Conservation (phyloP, 2,329 filamentous ascomycete genomes). For the Talaromyces albobiverticillius region DNA sequence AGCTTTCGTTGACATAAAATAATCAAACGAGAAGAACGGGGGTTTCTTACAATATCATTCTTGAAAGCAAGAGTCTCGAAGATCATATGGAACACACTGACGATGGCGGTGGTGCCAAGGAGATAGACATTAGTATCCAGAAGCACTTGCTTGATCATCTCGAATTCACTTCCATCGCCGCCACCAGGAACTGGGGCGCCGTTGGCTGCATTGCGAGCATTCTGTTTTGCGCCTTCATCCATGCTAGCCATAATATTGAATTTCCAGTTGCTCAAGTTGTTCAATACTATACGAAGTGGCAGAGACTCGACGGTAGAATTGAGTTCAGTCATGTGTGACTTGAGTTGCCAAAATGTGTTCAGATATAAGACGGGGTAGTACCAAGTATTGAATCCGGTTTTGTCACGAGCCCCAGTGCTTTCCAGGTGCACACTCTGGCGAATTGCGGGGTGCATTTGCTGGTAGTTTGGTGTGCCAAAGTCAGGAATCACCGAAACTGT, state of each 20-base stretch:
- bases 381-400: conserved; percentile 83
- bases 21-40: neutral
- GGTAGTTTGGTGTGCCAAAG: conserved; percentile 66
- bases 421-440: conserved; percentile 79
- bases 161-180: conserved; percentile 88
- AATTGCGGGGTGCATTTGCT: conserved; percentile 67
- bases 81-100: conserved; percentile 86
- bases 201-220: conserved; percentile 71
- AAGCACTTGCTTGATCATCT: conserved; percentile 94
- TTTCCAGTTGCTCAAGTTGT: conserved; percentile 83
- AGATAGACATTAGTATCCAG: conserved; percentile 93
- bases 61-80: conserved; percentile 97
- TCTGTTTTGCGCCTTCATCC: conserved; percentile 83
- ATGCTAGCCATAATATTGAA: conserved; percentile 81
- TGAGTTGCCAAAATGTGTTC: conserved; percentile 97
- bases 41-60: conserved; percentile 71
- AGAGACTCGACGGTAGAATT: conserved; percentile 84
- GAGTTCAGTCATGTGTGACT: conserved; percentile 82
- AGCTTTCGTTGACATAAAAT: neutral
- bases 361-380: conserved; percentile 87
- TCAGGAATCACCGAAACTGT: conserved; percentile 84
- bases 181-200: conserved; percentile 70
- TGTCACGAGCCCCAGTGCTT: conserved; percentile 75
- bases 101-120: conserved; percentile 76
- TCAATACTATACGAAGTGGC: conserved; percentile 78